These are phyloP conservation scores for Fusarium azukiicola DNA, from an alignment of 2,329 filamentous ascomycete species.

Conservation along the genomic window DNA sequence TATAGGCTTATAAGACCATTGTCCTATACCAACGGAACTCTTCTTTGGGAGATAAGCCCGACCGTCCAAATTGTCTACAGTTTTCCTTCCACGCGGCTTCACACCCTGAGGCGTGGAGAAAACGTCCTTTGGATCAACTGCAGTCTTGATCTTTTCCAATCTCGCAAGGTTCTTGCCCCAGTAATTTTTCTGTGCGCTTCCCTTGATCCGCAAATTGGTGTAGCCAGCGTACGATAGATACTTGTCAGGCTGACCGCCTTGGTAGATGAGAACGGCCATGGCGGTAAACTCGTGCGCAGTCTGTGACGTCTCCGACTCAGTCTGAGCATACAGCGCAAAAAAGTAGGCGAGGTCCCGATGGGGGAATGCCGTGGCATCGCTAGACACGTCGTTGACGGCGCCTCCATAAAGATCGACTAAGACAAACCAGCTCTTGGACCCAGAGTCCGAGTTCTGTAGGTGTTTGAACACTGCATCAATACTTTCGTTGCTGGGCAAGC, in stretches of 20 bases:
- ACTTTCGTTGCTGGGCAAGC: neutral
- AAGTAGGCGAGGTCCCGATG: slow-evolving; percentile 4
- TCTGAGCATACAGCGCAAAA: neutral
- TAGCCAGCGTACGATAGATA: slow-evolving; percentile 10
- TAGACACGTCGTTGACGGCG: neutral
- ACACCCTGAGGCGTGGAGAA: slow-evolving; percentile 10
- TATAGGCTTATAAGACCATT: too few relatives aligned
- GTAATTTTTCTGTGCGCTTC: neutral
- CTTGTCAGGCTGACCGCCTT: neutral
- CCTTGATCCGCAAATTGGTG: slow-evolving; percentile 7
- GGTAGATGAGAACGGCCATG: neutral
- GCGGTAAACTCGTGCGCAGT: neutral
- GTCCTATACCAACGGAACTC: too few relatives aligned
- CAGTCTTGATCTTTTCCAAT: neutral
- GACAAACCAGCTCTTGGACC: slow-evolving; percentile 9
- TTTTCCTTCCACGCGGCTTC: neutral
- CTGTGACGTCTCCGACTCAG: neutral
- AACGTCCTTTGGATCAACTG: neutral
- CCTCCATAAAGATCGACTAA: slow-evolving; percentile 11
- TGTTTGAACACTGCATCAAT: neutral
- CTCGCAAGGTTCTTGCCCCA: slow-evolving; percentile 1
- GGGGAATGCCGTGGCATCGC: neutral
- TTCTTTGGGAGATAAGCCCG: neutral
- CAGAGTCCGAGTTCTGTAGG: neutral
- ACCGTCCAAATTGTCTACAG: neutral